A percentile compares a stretch with the other conserved stretches of the same genome.
These are phyloP conservation scores for Pseudoneurospora amorphoporcata DNA, from an alignment of 495 filamentous ascomycete genomes.

Conservation along the genomic window DNA sequence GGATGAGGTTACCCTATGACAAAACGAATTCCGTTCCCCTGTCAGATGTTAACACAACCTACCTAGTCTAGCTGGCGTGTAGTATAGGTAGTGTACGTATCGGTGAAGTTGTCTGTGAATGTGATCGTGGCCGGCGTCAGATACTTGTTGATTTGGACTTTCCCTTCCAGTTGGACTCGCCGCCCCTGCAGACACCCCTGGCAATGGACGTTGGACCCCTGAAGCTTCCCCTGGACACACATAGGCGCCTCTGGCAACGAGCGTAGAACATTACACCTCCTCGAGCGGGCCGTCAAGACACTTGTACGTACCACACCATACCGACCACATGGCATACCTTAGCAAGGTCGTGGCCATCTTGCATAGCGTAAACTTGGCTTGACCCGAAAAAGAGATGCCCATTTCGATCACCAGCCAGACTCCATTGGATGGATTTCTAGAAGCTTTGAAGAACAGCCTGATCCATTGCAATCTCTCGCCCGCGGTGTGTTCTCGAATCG, in stretches of 20 bases:
- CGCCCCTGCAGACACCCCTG: background rate
- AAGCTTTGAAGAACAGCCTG: background rate
- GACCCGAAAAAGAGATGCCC: constrained; percentile 11
- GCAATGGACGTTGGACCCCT: background rate
- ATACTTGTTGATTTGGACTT: background rate
- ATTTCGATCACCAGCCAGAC: constrained; percentile 7
- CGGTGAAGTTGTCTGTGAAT: background rate
- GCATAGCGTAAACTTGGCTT: constrained; percentile 21
- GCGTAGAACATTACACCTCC: background rate
- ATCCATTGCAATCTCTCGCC: background rate
- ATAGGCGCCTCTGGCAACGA: background rate
- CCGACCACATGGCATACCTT: background rate
- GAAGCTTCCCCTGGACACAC: background rate
- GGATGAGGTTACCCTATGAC: background rate
- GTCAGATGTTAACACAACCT: background rate
- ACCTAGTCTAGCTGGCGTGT: background rate
- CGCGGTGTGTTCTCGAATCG: background rate
- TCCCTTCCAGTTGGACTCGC: background rate
- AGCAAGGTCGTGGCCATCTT: constrained; percentile 1
- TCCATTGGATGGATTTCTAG: background rate
- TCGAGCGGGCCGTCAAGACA: background rate
- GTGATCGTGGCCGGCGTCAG: background rate
- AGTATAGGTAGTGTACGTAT: background rate
- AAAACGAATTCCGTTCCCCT: background rate
- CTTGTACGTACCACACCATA: background rate